Conservation (phyloP, 2,329 filamentous ascomycete species). For the Diaporthe vexans region DNA sequence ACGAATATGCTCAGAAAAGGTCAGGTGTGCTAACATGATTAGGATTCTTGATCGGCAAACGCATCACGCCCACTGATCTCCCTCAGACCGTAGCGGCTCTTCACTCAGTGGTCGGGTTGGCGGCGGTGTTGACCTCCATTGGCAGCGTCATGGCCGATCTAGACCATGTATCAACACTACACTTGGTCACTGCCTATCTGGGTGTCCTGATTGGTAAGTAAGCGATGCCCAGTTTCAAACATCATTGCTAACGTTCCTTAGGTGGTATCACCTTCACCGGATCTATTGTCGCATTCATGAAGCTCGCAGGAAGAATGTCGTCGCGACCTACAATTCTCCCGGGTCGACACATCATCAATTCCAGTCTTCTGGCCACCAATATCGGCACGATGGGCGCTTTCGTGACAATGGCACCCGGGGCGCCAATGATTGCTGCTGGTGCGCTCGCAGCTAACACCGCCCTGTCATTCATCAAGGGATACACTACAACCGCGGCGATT, state of each 20-base stretch:
- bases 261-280: constrained; percentile 91
- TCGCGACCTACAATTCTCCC: constrained; percentile 81
- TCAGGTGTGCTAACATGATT: constrained; percentile 15
- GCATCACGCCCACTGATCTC: constrained; percentile 89
- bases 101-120: constrained; percentile 90
- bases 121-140: constrained; percentile 89
- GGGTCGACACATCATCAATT: constrained; percentile 82
- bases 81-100: constrained; percentile 91
- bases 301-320: constrained; percentile 85
- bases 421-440: constrained; percentile 82
- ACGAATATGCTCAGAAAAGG: constrained; percentile 26
- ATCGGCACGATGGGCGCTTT: constrained; percentile 88
- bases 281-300: constrained; percentile 90
- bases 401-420: constrained; percentile 83
- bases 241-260: constrained; percentile 45
- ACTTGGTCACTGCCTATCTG: constrained; percentile 88
- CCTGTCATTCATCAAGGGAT: constrained; percentile 88
- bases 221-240: not conserved
- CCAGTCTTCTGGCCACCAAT: constrained; percentile 80
- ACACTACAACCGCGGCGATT: constrained; percentile 88
- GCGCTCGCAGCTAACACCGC: constrained; percentile 82
- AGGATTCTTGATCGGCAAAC: constrained; percentile 83
- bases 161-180: constrained; percentile 79
- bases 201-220: constrained; percentile 81
- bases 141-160: constrained; percentile 86